Evolutionary conservation across 1,139 yeast species (phyloP).

Genomic region (Debaryomycetaceae sp.): DNA sequence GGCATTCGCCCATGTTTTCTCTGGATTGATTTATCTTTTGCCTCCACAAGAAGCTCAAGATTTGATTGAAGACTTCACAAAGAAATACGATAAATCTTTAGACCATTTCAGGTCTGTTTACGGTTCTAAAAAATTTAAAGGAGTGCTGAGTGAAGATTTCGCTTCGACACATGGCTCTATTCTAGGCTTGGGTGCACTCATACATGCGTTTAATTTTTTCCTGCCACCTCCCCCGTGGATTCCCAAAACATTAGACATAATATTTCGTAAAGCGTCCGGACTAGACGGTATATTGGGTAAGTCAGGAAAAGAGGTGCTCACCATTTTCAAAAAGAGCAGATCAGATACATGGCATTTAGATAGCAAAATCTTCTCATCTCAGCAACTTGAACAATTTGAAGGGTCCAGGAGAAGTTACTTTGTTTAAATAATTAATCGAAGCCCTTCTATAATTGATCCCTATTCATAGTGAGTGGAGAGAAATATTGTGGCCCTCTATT

Average conservation of each 20-base stretch:
- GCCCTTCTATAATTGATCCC: too few species aligned
- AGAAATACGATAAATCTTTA: conserved; percentile 24
- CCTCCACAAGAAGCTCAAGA: conserved; percentile 51
- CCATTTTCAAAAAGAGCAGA: conserved; percentile 86
- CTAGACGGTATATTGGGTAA: conserved; percentile 78
- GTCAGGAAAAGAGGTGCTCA: conserved; percentile 77
- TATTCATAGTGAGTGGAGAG: too few species aligned
- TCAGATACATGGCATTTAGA: conserved; percentile 98
- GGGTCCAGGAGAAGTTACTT: conserved; percentile 94
- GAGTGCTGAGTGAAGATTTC: conserved; percentile 36
- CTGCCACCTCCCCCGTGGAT: conserved; percentile 95
- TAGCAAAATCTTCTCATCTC: conserved; percentile 66
- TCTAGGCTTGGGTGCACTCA: conserved; percentile 82
- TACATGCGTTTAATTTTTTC: conserved; percentile 85
- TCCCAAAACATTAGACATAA: conserved; percentile 64
- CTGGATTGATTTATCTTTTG: conserved; percentile 81
- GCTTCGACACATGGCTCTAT: conserved; percentile 78
- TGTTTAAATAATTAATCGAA: conserved; percentile 37
- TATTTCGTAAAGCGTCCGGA: conserved; percentile 68
- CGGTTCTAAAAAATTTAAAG: conserved; percentile 28
- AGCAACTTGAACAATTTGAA: conserved; percentile 85
- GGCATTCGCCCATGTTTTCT: conserved; percentile 68
- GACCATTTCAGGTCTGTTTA: conserved; percentile 30
- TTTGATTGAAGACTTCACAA: conserved; percentile 23
- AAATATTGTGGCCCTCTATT: not conserved